A percentile compares a stretch with the other conserved stretches of the same genome.
Evolutionary conservation across 2,329 filamentous ascomycete species (phyloP).

Genomic region (Venturia oleaginea): DNA sequence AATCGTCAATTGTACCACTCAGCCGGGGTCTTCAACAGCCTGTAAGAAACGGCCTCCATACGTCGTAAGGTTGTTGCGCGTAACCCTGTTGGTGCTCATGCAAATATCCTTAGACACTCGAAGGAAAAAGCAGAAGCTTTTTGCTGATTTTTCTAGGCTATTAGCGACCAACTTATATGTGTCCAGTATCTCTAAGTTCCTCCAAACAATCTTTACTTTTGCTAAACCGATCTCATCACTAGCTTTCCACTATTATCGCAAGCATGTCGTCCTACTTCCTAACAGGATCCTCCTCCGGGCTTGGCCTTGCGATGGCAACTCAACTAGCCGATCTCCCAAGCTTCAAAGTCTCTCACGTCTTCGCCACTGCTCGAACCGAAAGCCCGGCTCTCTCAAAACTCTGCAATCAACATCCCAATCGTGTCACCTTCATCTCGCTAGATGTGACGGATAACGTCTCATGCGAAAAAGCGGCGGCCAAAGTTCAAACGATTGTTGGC

Average conservation of each 20-base stretch:
- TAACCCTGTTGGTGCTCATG: neutral
- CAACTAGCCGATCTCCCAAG: neutral
- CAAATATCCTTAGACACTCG: neutral
- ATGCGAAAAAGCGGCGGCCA: slow-evolving; percentile 26
- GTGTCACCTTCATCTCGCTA: slow-evolving; percentile 29
- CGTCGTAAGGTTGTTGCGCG: neutral
- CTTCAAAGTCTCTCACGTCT: slow-evolving; percentile 8
- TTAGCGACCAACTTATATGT: neutral
- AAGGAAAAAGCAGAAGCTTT: too few relatives aligned
- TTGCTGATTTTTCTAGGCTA: neutral
- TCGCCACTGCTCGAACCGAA: slow-evolving; percentile 3
- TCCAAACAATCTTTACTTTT: neutral
- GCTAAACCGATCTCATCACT: neutral
- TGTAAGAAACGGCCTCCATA: neutral
- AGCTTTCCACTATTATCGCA: neutral
- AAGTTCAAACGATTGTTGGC: slow-evolving; percentile 26
- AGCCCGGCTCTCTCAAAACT: neutral
- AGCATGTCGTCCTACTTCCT: slow-evolving; percentile 7
- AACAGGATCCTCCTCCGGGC: neutral
- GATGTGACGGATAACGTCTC: slow-evolving; percentile 29
- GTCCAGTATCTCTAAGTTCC: neutral
- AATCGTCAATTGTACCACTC: neutral
- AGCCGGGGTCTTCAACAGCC: neutral
- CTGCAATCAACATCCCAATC: slow-evolving; percentile 19
- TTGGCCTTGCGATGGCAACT: slow-evolving; percentile 6